Percentiles rank a stretch among this genome's conserved stretches.
Conservation (phyloP, 495 filamentous ascomycete genomes). For the Annulohypoxylon moriforme region DNA sequence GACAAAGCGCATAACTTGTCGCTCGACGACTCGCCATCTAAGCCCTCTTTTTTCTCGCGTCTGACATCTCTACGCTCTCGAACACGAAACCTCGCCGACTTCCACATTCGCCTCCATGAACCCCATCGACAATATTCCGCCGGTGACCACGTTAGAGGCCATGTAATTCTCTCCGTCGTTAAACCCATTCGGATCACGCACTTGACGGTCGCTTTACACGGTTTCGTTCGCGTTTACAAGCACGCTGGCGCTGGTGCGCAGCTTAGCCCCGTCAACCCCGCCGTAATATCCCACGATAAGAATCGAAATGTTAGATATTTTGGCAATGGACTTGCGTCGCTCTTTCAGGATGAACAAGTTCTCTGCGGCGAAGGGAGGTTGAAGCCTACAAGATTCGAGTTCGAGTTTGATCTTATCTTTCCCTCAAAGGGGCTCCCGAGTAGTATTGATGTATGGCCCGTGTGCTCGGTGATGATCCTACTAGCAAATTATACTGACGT, state of each 20-base stretch:
- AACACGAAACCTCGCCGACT: conserved; percentile 79
- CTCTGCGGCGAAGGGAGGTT: conserved; percentile 91
- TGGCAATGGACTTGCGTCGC: conserved; percentile 82
- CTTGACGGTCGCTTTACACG: conserved; percentile 86
- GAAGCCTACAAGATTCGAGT: conserved; percentile 87
- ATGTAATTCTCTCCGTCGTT: conserved; percentile 81
- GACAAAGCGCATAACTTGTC: conserved; percentile 46
- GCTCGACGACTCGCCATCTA: conserved; percentile 51
- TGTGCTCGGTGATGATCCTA: conserved; percentile 1
- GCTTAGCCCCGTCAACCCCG: conserved; percentile 58
- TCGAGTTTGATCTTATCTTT: conserved; percentile 86
- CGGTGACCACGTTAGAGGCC: conserved; percentile 72
- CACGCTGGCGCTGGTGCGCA: conserved; percentile 75
- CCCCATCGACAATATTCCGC: conserved; percentile 87
- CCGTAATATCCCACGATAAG: conserved; percentile 50
- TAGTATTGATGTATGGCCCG: conserved; percentile 85
- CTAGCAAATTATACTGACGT: conserved; percentile 36
- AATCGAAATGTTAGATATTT: conserved; percentile 73
- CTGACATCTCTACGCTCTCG: conserved; percentile 71
- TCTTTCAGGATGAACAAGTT: conserved; percentile 92
- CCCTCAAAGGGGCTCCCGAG: conserved; percentile 85
- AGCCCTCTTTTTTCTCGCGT: conserved; percentile 58
- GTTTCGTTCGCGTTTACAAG: conserved; percentile 88
- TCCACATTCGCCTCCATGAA: conserved; percentile 82
- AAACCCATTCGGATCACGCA: conserved; percentile 90